Percentiles rank a stretch among this genome's conserved stretches.
phyloP scores from a whole-genome alignment of 768 basidiomycete genomes.

The Tulasnella sp. region DNA sequence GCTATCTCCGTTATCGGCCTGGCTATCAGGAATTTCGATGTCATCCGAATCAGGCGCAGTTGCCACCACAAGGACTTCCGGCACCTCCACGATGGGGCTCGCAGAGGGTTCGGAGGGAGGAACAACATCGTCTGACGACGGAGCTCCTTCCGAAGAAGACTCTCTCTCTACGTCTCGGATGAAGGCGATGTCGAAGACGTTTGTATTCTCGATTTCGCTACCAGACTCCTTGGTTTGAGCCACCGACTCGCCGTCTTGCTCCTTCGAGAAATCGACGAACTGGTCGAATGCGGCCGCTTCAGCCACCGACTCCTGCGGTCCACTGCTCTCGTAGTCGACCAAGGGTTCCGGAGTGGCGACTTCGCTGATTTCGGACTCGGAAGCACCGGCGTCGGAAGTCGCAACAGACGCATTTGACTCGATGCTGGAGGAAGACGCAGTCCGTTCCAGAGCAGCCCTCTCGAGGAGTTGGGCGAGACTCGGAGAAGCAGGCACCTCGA shows the following conservation, averaged over 20 bases:
- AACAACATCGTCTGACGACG: background rate
- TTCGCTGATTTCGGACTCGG: background rate
- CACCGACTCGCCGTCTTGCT: background rate
- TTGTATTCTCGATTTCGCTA: background rate
- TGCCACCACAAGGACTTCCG: background rate
- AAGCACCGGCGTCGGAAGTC: background rate
- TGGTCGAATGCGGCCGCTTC: background rate
- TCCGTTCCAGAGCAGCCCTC: background rate
- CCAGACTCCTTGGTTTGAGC: background rate
- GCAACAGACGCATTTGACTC: background rate
- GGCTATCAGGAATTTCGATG: background rate
- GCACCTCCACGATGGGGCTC: background rate
- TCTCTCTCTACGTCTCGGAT: background rate
- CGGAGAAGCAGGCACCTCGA: background rate
- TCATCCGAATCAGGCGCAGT: background rate
- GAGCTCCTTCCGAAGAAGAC: background rate
- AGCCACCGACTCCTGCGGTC: background rate
- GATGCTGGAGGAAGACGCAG: background rate
- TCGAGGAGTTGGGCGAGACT: background rate
- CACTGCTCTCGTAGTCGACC: background rate
- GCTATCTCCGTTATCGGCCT: background rate
- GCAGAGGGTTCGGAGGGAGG: background rate
- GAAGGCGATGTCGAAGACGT: background rate
- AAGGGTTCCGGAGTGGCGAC: background rate
- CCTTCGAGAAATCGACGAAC: background rate